Conservation (phyloP, 192 early-diverging fungal species). For the Rhizophagus prolifer region DNA sequence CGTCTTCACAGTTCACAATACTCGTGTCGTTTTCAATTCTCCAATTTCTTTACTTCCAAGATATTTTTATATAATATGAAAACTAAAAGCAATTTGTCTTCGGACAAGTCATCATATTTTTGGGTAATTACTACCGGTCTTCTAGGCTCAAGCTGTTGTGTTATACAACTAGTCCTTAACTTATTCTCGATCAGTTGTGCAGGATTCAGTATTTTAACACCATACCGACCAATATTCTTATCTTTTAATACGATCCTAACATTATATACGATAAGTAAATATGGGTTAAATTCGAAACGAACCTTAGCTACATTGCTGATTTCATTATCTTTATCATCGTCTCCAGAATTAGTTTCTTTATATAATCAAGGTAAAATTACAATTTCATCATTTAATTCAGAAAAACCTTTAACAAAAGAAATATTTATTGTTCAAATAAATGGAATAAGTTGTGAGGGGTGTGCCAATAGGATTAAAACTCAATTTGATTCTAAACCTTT, state of each 20-base stretch:
- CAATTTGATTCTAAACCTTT: conserved; percentile 27
- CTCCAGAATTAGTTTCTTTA: conserved; percentile 45
- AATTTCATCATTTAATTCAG: not conserved
- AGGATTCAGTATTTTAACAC: conserved; percentile 54
- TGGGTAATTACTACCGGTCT: conserved; percentile 38
- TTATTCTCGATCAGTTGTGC: conserved; percentile 54
- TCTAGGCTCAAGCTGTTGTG: conserved; percentile 51
- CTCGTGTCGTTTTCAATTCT: too few relatives aligned
- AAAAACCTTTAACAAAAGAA: not conserved
- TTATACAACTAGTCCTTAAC: conserved; percentile 55
- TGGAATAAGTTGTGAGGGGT: conserved; percentile 52
- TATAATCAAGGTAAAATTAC: conserved; percentile 34
- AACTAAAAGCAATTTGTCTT: not conserved
- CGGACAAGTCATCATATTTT: conserved; percentile 27
- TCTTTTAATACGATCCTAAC: conserved; percentile 35
- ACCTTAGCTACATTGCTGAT: conserved; percentile 27
- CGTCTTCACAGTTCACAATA: too few relatives aligned
- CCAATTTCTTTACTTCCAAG: too few relatives aligned
- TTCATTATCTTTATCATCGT: conserved; percentile 35
- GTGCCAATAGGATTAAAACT: conserved; percentile 50
- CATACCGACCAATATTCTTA: conserved; percentile 43
- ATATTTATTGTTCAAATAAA: conserved; percentile 31
- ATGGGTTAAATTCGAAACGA: conserved; percentile 31
- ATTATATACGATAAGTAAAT: conserved; percentile 28
- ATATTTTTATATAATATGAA: not conserved